Evolutionary conservation across 768 basidiomycete species (phyloP).

Genomic region (Auriculariales sp.): DNA sequence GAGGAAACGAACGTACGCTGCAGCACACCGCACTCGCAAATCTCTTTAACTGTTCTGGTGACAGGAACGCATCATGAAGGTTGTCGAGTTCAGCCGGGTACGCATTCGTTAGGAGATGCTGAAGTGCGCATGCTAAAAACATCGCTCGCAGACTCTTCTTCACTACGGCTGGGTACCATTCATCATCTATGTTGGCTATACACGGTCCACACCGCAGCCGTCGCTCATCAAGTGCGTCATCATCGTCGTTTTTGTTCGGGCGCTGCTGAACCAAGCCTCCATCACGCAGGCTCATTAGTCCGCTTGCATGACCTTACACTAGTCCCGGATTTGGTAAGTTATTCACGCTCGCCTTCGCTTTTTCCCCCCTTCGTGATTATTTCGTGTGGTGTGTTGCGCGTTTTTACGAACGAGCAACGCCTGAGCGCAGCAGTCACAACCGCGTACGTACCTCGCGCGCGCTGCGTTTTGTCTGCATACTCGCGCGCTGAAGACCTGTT

Average conservation of each 20-base stretch:
- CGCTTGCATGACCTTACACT: conserved; percentile 51
- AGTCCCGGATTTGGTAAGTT: neutral
- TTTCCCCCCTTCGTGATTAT: conserved; percentile 7
- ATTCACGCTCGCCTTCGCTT: neutral
- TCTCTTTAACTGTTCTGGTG: neutral
- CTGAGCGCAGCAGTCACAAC: too few relatives aligned
- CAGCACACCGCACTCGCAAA: conserved; percentile 4
- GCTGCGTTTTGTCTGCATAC: too few relatives aligned
- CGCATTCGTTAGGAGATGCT: conserved; percentile 13
- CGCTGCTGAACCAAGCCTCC: neutral
- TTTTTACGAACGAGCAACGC: too few relatives aligned
- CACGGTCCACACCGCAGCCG: conserved; percentile 83
- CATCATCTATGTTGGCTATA: conserved; percentile 92
- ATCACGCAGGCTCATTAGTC: conserved; percentile 68
- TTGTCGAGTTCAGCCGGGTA: conserved; percentile 71
- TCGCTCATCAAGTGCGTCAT: conserved; percentile 84
- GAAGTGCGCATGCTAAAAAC: neutral
- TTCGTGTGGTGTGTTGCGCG: conserved; percentile 9
- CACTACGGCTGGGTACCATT: conserved; percentile 96
- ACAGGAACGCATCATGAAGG: conserved; percentile 72
- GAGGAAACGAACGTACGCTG: conserved; percentile 71
- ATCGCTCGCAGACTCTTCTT: conserved; percentile 52
- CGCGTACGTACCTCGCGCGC: too few relatives aligned
- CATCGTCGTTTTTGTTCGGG: conserved; percentile 18
- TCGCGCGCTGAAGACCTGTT: too few relatives aligned